Base-by-base conservation (phyloP, 345 rosid genomes). In the Camelina laxa region DNA sequence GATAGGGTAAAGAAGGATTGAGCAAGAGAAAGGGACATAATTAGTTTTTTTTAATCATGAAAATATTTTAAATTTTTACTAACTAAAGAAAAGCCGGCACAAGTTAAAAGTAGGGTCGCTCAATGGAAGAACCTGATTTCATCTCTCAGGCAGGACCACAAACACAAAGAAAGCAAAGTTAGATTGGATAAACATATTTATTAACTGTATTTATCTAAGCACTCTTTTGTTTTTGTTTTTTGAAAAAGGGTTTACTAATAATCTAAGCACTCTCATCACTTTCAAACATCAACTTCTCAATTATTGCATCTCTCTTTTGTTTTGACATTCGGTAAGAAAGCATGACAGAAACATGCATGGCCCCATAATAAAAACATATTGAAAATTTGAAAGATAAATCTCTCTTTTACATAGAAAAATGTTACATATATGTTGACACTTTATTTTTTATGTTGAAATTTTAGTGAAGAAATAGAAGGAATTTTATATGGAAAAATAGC, bases 241-340 rank as follows among this genome's bases (percentile, higher is more conserved):
- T n/a, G n/a, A n/a, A n/a, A n/a, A n/a, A n/a, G n/a, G n/a, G n/a
- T n/a, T n/a, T n/a, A n/a, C n/a, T n/a, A n/a, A n/a, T n/a, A n/a
- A 48, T 10, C 6, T 47, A 3, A 9, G 0, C 21, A 31, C 33
- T 57, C 44, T 44, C 2, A 13, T 49, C 47, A 49, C 61, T 75
- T 75, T 67, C 14, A n/a, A 45, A 35, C 73, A 33, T 65, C 73
- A 48, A 58, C 54, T 65, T 74, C 49, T 36, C 48, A 59, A 58
- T 59, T 47, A 59, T 45, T 22, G 15, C 14, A 17, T 53, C n/a
- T 51, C 11, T 51, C 57, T 66, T 38, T 30, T 31, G 12, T 31
- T 31, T 44, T 21, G 12, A 57, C 39, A 56, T 59, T 60, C 16
- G 22, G 50, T 39, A 59, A 45, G 35, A 59, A 57, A 14, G 78